phyloP scores from a whole-genome alignment of 2,329 filamentous ascomycete genomes.

The Penicillium polonicum region DNA sequence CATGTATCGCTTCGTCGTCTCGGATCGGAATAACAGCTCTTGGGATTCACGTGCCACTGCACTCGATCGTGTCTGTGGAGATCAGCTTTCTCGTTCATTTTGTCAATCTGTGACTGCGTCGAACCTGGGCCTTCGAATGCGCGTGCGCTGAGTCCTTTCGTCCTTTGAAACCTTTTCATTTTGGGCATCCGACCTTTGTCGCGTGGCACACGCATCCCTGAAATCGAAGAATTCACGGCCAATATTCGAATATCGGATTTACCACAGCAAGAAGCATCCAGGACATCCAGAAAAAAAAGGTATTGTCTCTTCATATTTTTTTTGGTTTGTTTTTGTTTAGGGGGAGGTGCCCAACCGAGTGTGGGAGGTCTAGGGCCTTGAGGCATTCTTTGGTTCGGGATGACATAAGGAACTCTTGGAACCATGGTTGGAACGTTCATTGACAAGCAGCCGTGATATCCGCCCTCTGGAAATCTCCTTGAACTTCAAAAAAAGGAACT shows the following conservation, averaged over 20 bases:
- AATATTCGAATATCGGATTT: neutral
- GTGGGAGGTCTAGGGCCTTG: neutral
- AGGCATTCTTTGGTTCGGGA: slow-evolving; percentile 9
- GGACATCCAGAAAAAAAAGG: neutral
- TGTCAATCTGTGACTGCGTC: neutral
- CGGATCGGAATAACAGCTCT: slow-evolving; percentile 7
- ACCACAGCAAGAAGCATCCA: neutral
- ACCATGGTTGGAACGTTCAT: slow-evolving; percentile 2
- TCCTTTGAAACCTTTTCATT: neutral
- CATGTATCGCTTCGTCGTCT: slow-evolving; percentile 5
- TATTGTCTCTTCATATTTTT: neutral
- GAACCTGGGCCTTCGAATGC: neutral
- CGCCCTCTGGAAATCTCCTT: neutral
- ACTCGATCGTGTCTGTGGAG: neutral
- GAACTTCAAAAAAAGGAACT: neutral
- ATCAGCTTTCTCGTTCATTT: neutral
- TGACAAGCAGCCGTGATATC: slow-evolving; percentile 2
- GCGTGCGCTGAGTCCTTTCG: no score
- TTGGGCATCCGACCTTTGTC: neutral
- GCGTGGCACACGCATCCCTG: neutral
- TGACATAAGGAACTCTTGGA: slow-evolving; percentile 4
- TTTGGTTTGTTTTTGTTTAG: neutral
- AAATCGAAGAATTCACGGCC: neutral
- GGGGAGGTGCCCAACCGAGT: neutral
- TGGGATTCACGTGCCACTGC: slow-evolving; percentile 1